Conservation (phyloP, 2,329 filamentous ascomycete species). For the Beauveria rudraprayagi region DNA sequence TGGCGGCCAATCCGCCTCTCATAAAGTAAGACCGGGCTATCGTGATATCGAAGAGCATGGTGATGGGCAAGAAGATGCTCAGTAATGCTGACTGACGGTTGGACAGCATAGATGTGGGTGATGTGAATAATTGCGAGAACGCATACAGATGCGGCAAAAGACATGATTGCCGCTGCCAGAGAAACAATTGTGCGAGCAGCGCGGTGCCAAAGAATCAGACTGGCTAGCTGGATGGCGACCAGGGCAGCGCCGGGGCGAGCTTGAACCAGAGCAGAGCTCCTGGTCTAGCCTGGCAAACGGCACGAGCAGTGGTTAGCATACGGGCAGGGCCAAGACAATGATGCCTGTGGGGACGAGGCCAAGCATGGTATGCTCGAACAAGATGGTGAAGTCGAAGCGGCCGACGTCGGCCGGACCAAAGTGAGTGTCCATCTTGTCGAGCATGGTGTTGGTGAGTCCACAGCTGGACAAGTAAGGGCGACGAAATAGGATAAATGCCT, state of each 20-base stretch:
- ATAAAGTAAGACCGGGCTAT: conserved; percentile 26
- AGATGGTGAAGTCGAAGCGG: no score
- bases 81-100: conserved; percentile 28
- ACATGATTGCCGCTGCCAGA: conserved; percentile 21
- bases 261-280: conserved; percentile 18
- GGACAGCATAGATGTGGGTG: conserved; percentile 25
- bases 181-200: conserved; percentile 17
- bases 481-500: no score
- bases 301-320: neutral
- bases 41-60: conserved; percentile 26
- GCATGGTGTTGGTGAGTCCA: no score
- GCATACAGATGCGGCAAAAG: conserved; percentile 20
- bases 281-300: neutral
- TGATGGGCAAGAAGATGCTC: conserved; percentile 24
- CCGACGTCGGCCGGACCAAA: no score
- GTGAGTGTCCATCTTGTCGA: no score
- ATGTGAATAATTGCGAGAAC: conserved; percentile 22
- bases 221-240: conserved; percentile 15
- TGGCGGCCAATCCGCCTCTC: conserved; percentile 15
- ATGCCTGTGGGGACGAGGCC: neutral
- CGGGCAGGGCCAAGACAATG: neutral
- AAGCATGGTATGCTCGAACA: neutral
- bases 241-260: neutral
- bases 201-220: conserved; percentile 21
- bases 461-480: no score